Evolutionary conservation across 2,329 filamentous ascomycete genomes (phyloP), one percentile per base, ranked within the genome.

Genomic region (Ploettnerulaceae sp.): DNA sequence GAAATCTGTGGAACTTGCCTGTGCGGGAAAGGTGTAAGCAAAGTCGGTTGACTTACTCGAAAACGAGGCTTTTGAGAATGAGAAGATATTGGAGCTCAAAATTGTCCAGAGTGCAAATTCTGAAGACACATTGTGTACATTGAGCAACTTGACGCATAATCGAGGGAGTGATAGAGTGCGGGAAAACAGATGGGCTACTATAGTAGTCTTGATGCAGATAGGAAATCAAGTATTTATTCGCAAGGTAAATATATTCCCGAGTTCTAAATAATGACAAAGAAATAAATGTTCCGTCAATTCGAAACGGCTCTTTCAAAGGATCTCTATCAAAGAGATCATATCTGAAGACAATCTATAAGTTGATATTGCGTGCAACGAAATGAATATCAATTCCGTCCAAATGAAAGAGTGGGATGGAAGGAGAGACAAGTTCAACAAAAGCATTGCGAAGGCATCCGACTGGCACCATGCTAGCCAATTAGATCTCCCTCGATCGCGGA

Each of bases 41-140:
- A 79, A 81, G 59, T 75, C 64, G 0, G 68, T 76, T 17, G 68
- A 79, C 22, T 56, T 79, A 8, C 68, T 79, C 9, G 75, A 77
- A 51, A 55, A 64, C 17, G 65, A 68, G 45, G 60, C 57, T 0
- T 55, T 61, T 37, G 47, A 53, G 20, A 55, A 56, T 6, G 51
- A 61, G 36, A 59, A 52, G 37, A 53, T 48, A 18, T 54, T 46
- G 5, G 49, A 51, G 8, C 12, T 56, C 11, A 47, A 54, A 31
- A 57, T 59, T 53, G 18, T 60, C 3, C 57, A 18, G 49, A 26
- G 15, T n/a, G n/a, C n/a, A n/a, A n/a, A 26, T 7, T 5, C 3
- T 24, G 11, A 6, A 42, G 3, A 14, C 7, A 21, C 18, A 22
- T 33, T 5, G 12, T 33, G n/a, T n/a, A n/a, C n/a, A n/a, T n/a